phyloP scores from a whole-genome alignment of 139 green algal genomes.

The Chlamydomonas sp. region DNA sequence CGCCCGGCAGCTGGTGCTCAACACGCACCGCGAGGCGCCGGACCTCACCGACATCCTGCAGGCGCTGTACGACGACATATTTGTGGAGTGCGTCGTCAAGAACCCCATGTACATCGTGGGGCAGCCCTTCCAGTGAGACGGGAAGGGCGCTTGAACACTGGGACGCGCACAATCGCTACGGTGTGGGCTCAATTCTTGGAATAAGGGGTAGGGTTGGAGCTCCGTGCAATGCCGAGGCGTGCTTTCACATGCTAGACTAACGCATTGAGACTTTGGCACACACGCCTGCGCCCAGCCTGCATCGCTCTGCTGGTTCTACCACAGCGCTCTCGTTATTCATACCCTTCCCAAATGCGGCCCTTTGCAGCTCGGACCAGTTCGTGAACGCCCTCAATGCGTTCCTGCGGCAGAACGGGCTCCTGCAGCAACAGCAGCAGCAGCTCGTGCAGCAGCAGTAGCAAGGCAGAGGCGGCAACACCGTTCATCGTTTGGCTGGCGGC shows the following conservation, averaged over 20 bases:
- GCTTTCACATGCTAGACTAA: not conserved
- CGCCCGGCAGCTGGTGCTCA: constrained; percentile 81
- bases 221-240: not conserved
- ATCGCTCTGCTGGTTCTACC: not conserved
- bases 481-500: too few relatives aligned
- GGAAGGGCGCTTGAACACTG: not conserved
- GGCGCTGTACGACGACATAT: constrained; percentile 83
- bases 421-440: constrained; percentile 41
- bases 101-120: constrained; percentile 86
- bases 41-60: constrained; percentile 78
- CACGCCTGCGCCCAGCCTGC: not conserved
- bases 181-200: too few relatives aligned
- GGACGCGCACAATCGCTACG: not conserved
- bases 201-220: too few relatives aligned
- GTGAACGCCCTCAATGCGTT: constrained; percentile 54
- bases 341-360: not conserved
- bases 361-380: constrained; percentile 52
- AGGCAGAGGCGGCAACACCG: too few relatives aligned
- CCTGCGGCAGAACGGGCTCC: constrained; percentile 45
- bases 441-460: too few relatives aligned
- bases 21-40: constrained; percentile 73
- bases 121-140: constrained; percentile 77
- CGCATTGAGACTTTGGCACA: not conserved
- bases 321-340: not conserved
- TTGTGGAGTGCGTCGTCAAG: constrained; percentile 85